Percentiles rank a stretch among this genome's conserved stretches.
Evolutionary conservation across 192 early-diverging fungal genomes (phyloP).

Genomic region (Coemansia furcata): DNA sequence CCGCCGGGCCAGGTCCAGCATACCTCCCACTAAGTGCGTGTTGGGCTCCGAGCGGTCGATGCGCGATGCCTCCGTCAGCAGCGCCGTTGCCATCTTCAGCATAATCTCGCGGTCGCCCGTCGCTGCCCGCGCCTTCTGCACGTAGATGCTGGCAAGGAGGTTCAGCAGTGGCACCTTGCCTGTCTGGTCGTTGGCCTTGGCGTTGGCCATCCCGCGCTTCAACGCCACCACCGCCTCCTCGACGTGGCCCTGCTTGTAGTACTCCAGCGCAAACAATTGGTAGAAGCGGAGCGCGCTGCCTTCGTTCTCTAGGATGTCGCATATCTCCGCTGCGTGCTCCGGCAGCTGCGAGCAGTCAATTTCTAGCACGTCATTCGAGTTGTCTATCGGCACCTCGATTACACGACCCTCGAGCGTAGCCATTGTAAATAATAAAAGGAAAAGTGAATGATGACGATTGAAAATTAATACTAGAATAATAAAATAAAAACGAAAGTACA

Average conservation of each 20-base stretch:
- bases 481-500: too few relatives aligned
- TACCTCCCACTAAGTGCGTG: constrained; percentile 74
- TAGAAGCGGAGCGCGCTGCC: constrained; percentile 62
- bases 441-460: too few relatives aligned
- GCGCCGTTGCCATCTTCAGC: constrained; percentile 67
- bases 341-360: constrained; percentile 64
- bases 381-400: constrained; percentile 64
- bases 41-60: constrained; percentile 67
- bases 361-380: constrained; percentile 67
- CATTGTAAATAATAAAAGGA: neutral
- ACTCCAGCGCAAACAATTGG: constrained; percentile 73
- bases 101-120: constrained; percentile 53
- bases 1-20: constrained; percentile 34
- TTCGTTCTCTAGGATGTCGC: constrained; percentile 70
- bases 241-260: constrained; percentile 63
- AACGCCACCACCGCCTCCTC: constrained; percentile 61
- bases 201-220: constrained; percentile 55
- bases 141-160: constrained; percentile 70
- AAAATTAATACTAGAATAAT: too few relatives aligned
- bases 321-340: constrained; percentile 59
- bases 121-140: constrained; percentile 61
- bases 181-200: constrained; percentile 38
- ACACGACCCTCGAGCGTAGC: constrained; percentile 17
- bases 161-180: constrained; percentile 69
- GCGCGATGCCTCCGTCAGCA: constrained; percentile 73